phyloP scores from a whole-genome alignment of 2,329 filamentous ascomycete genomes.

The Pseudovirgaria hyperparasitica region DNA sequence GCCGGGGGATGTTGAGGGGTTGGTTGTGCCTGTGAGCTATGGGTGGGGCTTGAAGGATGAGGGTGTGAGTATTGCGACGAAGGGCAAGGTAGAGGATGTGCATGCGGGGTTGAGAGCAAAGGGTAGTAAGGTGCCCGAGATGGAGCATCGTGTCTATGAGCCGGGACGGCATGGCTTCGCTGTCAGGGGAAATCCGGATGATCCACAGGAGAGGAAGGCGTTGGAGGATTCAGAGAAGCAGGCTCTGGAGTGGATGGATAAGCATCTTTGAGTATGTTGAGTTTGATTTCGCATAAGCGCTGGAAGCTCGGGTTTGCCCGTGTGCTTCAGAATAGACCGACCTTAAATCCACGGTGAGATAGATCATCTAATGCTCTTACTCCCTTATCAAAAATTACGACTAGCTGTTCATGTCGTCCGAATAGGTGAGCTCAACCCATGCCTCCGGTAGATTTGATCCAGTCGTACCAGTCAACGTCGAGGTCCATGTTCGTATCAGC shows the following conservation, averaged over 20 bases:
- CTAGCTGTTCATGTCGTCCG: no score
- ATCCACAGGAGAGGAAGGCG: constrained; percentile 19
- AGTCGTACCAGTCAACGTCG: constrained; percentile 26
- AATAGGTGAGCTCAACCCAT: constrained; percentile 11
- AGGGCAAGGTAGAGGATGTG: constrained; percentile 17
- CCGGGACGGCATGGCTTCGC: constrained; percentile 24
- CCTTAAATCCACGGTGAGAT: no score
- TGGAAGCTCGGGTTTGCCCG: no score
- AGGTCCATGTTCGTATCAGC: constrained; percentile 13
- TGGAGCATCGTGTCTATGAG: constrained; percentile 21
- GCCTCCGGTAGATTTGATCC: constrained; percentile 23
- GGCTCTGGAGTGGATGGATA: constrained; percentile 14
- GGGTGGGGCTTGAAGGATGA: constrained; percentile 21
- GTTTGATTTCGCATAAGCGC: no score
- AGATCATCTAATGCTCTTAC: no score
- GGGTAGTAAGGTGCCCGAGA: constrained; percentile 15
- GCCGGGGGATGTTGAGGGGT: constrained; percentile 17
- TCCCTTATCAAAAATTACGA: no score
- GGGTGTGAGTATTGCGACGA: constrained; percentile 15
- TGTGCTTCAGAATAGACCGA: no score
- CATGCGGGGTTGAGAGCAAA: constrained; percentile 10
- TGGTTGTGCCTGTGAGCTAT: constrained; percentile 21
- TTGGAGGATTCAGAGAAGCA: constrained; percentile 24
- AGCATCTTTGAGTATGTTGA: no score
- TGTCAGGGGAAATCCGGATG: constrained; percentile 25